Evolutionary conservation across 2,329 filamentous ascomycete genomes (phyloP), one percentile per base, ranked within the genome.

Genomic region (Graphiopsis chlorocephala): DNA sequence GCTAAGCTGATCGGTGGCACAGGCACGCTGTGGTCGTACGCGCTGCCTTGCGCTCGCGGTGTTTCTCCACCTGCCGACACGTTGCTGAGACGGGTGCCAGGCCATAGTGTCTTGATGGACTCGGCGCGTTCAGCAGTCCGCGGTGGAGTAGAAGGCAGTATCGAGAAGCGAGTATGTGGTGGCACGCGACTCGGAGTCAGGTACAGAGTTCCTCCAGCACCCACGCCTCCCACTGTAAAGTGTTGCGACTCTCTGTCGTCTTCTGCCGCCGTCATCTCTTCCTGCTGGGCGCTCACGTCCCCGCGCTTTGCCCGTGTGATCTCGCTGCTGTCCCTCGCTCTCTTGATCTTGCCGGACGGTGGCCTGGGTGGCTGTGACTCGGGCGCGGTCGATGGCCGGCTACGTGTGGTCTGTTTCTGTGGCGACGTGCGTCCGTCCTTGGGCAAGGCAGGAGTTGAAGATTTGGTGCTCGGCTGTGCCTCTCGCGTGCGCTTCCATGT

Each of bases 171-270:
- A 23, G 61, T 52, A 7, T 63, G 63, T 17, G 69, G 67, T 56
- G 71, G 64, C 17, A 53, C 26, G 48, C 72, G 72, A 68, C 67
- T 72, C 52, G 78, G 81, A 75, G 80, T 78, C 64, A 82, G 75
- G 69, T 82, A 82, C 61, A 83, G 77, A 61, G 78, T 78, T 66
- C 80, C 81, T 73, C 80, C 77, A 70, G 80, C 77, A 20, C 75
- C 75, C 58, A 83, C 78, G 70, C 82, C 82, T 31, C 77, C 78
- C 29, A 82, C 80, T 3, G 80, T 81, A 71, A 82, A 82, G 64
- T 79, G 76, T 64, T 78, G 74, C 25, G 72, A 66, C 20, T 70
- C 67, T 47, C 60, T 55, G 26, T 72, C 72, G 48, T 71, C 68
- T 26, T 64, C 61, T 52, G 61, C 61, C 42, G 53, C 61, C 6